Evolutionary conservation across 768 basidiomycete species (phyloP).

Genomic region (Nidularia pulvinata): DNA sequence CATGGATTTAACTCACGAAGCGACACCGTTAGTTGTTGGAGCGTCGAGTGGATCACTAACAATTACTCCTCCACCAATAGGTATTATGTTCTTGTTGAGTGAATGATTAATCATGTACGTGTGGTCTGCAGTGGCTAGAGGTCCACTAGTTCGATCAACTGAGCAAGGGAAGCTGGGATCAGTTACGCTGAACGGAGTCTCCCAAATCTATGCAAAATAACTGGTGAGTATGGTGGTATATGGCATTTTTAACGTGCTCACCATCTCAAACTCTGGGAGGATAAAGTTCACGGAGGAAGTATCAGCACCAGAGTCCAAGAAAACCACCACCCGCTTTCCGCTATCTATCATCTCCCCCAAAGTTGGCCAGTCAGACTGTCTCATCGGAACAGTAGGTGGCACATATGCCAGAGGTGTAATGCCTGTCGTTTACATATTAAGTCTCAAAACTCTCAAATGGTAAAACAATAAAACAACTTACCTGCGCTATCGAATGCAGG

Average conservation of each 20-base stretch:
- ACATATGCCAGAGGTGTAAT: slow-evolving; percentile 47
- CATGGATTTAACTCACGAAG: slow-evolving; percentile 26
- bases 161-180: slow-evolving; percentile 51
- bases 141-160: slow-evolving; percentile 49
- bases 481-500: slow-evolving; percentile 53
- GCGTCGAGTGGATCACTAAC: slow-evolving; percentile 34
- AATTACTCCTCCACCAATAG: slow-evolving; percentile 31
- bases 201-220: slow-evolving; percentile 43
- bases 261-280: slow-evolving; percentile 58
- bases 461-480: too few relatives aligned
- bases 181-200: slow-evolving; percentile 52
- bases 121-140: slow-evolving; percentile 46
- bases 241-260: too few relatives aligned
- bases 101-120: slow-evolving; percentile 63
- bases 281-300: slow-evolving; percentile 43
- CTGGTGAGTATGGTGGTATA: too few relatives aligned
- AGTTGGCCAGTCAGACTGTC: slow-evolving; percentile 58
- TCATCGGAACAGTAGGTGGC: slow-evolving; percentile 44
- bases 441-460: background rate
- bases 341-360: slow-evolving; percentile 60
- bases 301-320: slow-evolving; percentile 53
- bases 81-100: slow-evolving; percentile 42
- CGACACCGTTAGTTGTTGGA: slow-evolving; percentile 31
- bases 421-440: slow-evolving; percentile 17
- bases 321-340: slow-evolving; percentile 60